Base-by-base conservation (phyloP, 2,329 filamentous ascomycete species). In the Alternaria consortialis region DNA sequence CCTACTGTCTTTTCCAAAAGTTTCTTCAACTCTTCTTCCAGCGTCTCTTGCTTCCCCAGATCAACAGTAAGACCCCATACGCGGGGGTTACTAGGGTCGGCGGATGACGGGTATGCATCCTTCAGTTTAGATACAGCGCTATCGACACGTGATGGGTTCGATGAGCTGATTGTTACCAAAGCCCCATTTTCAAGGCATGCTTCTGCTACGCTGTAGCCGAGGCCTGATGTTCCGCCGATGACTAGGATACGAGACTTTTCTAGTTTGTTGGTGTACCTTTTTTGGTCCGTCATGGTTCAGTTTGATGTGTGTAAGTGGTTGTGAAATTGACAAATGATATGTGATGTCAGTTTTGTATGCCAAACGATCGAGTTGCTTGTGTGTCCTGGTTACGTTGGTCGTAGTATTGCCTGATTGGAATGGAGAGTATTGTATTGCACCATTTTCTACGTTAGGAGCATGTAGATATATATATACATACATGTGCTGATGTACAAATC, bases 141-240 rank as follows among this genome's bases (percentile, higher is more conserved):
- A 32, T 82, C 69, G 37, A 91, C 74, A 47, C 84, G 84, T 31
- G 75, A 54, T 9, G 80, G 74, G 55, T 83, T 85, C 3, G 87
- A 90, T 3, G 85, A 88, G n/a, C 86, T 84, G 69, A 91, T 84
- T 46, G 81, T 84, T 15, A 91, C 84, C n/a, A 72, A 74, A 39
- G 84, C 85, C 34, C 86, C 86, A 58, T 84, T 79, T 54, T 85
- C 84, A 42, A 90, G 72, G 13, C 81, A 79, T 2, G 83, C 85
- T 79, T 89, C 84, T 53, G 88, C 88, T 11, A 88, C 85, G 56
- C 79, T 83, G 64, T 83, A 87, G 32, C 88, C 89, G 40, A 91
- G 88, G 53, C 89, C 89, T 15, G 85, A 83, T 2, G 86, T 85
- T 40, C 87, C 89, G 44, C 89, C 89, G 47, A 91, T 82, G 70